Percentiles rank a stretch among this genome's conserved stretches.
Conservation (phyloP, 1,284 basidiomycete species). For the Puccinia novopanici region DNA sequence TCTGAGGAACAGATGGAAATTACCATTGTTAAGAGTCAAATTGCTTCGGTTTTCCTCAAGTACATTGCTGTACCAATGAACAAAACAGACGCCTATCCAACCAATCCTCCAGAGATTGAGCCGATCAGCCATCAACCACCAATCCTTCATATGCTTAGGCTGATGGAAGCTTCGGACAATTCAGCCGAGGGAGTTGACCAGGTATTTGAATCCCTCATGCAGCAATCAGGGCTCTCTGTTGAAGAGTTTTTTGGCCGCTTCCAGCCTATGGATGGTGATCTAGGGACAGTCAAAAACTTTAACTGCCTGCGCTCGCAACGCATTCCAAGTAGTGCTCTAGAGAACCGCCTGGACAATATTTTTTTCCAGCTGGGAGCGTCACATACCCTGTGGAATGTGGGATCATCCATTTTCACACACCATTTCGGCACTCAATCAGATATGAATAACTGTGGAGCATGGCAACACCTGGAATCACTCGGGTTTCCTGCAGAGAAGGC, state of each 20-base stretch:
- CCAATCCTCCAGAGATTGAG: not conserved
- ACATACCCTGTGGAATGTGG: constrained; percentile 29
- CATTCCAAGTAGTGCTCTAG: not conserved
- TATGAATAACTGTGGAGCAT: constrained; percentile 1
- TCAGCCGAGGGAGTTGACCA: not conserved
- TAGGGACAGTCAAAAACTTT: not conserved
- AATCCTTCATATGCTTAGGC: constrained; percentile 2
- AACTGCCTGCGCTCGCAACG: not conserved
- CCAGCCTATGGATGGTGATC: not conserved
- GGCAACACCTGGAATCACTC: not conserved
- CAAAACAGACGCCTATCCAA: not conserved
- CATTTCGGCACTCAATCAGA: not conserved
- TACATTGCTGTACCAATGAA: not conserved
- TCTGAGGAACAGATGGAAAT: not conserved
- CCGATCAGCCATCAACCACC: not conserved
- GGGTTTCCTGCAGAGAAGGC: constrained; percentile 23
- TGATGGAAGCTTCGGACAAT: constrained; percentile 20
- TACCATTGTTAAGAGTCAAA: not conserved
- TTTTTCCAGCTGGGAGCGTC: too few species aligned
- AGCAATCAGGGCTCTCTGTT: not conserved
- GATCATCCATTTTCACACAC: not conserved
- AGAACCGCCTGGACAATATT: constrained; percentile 13
- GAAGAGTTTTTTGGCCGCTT: constrained; percentile 16
- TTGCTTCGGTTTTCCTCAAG: not conserved
- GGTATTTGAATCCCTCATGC: not conserved